Evolutionary conservation across 2,329 filamentous ascomycete genomes (phyloP), one percentile per base, ranked within the genome.

Genomic region (Xylaria sp.): DNA sequence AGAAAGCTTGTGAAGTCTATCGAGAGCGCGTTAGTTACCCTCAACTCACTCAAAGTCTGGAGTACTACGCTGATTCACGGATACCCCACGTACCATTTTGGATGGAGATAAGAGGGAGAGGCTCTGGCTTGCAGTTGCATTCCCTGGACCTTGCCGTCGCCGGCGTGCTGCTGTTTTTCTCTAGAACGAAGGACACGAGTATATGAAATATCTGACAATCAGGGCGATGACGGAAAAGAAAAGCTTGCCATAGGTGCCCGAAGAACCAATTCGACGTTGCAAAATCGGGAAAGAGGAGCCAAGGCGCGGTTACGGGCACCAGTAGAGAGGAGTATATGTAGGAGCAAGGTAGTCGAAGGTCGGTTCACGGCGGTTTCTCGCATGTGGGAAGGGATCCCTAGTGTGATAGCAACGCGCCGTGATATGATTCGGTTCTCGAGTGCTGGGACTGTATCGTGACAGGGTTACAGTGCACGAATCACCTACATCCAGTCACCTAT

Each of bases 241-340:
- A 71, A 67, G 59, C 48, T 58, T 58, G 70, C 65, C 70, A 70
- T 68, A 52, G 65, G 68, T 56, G 64, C 54, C 66, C 69, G 66
- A 68, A 61, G 62, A 65, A 70, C 55, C 66, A 65, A 63, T 64
- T 68, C 62, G 65, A 72, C 65, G 69, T 68, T 71, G 73, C 73
- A 71, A 74, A 75, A 70, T 65, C 62, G 68, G 68, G 64, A 65
- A 72, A 67, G 67, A 62, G 35, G 55, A 67, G 66, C 65, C 62
- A 61, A 66, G 68, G 62, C 66, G 60, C 68, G 63, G 62, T 58
- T 58, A 63, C 70, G 71, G 70, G 65, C 68, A 59, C 59, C 40
- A 64, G 70, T 67, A 63, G 71, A 67, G 57, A 13, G 38, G 29
- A 59, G 71, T 74, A 74, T 74, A 73, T 73, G 71, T 73, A 72